Percentiles rank a stretch among this genome's conserved stretches.
phyloP scores from a whole-genome alignment of 1,284 basidiomycete genomes.

The Cryptococcus wingfieldii region DNA sequence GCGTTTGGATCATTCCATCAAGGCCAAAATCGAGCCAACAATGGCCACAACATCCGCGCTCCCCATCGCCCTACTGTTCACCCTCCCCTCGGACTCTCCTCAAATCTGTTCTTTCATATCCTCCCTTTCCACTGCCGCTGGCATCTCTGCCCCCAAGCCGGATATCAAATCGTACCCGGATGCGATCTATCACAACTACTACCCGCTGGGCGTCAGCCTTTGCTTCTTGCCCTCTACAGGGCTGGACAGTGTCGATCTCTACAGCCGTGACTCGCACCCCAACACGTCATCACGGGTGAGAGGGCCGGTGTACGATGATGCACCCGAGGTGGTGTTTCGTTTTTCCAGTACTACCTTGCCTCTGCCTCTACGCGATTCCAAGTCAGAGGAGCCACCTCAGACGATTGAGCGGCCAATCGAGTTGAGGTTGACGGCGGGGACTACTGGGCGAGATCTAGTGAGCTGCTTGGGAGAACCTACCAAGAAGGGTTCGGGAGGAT shows the following conservation, averaged over 20 bases:
- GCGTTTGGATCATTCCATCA: not conserved
- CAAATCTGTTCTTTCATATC: conserved; percentile 9
- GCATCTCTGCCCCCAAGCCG: conserved; percentile 41
- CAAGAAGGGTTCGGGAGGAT: conserved; percentile 68
- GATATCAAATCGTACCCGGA: conserved; percentile 74
- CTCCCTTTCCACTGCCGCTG: conserved; percentile 4
- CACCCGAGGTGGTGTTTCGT: conserved; percentile 54
- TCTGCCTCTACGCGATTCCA: conserved; percentile 31
- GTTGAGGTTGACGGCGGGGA: conserved; percentile 54
- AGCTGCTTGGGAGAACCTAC: conserved; percentile 69
- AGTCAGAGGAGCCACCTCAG: conserved; percentile 10
- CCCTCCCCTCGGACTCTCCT: conserved; percentile 7
- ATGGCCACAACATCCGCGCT: conserved; percentile 7
- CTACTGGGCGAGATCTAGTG: conserved; percentile 72
- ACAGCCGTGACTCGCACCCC: conserved; percentile 53
- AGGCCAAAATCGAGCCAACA: no score
- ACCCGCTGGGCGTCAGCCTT: conserved; percentile 68
- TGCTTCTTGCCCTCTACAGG: conserved; percentile 58
- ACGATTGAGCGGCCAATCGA: conserved; percentile 40
- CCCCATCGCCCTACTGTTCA: conserved; percentile 9
- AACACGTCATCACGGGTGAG: not conserved
- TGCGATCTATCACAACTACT: conserved; percentile 78
- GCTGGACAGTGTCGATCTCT: conserved; percentile 76
- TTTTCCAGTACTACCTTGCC: conserved; percentile 51
- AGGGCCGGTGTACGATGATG: conserved; percentile 11